Evolutionary conservation across 2,329 filamentous ascomycete genomes (phyloP), one percentile per base, ranked within the genome.

Genomic region (Pestalotiopsis sp.): DNA sequence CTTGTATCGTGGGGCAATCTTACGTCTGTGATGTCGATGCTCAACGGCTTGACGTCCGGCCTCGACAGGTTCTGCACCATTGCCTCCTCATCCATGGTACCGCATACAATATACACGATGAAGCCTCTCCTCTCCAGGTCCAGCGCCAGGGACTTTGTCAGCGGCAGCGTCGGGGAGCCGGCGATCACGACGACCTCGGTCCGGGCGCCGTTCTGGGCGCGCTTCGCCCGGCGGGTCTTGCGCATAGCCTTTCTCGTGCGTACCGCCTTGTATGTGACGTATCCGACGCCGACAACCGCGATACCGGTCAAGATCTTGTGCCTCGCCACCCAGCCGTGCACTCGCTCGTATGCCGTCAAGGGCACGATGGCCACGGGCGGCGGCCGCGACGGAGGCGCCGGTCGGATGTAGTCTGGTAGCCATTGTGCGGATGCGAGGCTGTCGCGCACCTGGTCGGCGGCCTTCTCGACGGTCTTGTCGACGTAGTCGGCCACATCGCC

Each of bases 51-150:
- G 72, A 98, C 92, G 77, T 98, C 96, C 6, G 90, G 86, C 70
- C 94, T 87, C n/a, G 90, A 87, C 78, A 97, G 89, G 70, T 89
- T 87, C 70, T 93, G 89, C 14, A 98, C 90, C 71, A 92, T 83
- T 45, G 91, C 86, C 79, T 98, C 94, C 73, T 98, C 95, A 75
- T 97, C 93, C 69, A 90, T 83, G n/a, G 90, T 93, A 72, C 90
- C 92, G 75, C 94, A 95, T 0, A 97, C 93, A 70, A 99, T 86
- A 79, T 94, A 99, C 68, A 98, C 93, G 70, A 98, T 93, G 79
- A 97, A 98, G 4, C 96, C 96, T 72, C 94, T 90, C 69, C 94
- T 87, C 82, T 98, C 96, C 73, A 99, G 85, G 77, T 99, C 96
- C 62, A 95, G 82, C 2, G 94, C 90, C 66, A 98, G 84, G 12